A percentile compares a stretch with the other conserved stretches of the same genome.
phyloP scores from a whole-genome alignment of 116 monocot genomes.

The Iris pallida region DNA sequence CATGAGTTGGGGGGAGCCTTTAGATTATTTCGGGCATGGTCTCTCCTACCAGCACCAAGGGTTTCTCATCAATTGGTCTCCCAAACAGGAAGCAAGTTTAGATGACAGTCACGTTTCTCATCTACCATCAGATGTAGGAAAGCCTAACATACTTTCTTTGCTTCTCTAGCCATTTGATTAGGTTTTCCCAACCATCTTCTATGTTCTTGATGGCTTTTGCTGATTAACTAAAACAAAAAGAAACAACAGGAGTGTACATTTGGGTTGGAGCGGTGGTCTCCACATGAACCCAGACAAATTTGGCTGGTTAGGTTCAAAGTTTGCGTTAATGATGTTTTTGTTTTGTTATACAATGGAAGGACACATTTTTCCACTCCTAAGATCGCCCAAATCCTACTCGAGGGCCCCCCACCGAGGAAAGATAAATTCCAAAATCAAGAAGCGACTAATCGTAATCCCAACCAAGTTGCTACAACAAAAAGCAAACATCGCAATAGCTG shows the following conservation, averaged over 20 bases:
- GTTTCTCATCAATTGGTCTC: constrained; percentile 6
- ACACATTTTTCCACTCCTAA: constrained; percentile 15
- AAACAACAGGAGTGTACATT: constrained; percentile 17
- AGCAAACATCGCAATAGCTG: no score
- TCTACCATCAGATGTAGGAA: no score
- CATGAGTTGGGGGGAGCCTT: constrained; percentile 12
- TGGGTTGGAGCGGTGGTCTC: constrained; percentile 27
- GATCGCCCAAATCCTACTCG: constrained; percentile 22
- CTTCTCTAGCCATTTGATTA: no score
- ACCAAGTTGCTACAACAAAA: no score
- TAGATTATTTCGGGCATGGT: not conserved
- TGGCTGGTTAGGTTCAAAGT: no score
- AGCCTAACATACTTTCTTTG: no score
- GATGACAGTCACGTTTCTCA: constrained; percentile 14
- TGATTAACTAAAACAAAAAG: constrained; percentile 12
- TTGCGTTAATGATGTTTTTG: constrained; percentile 17
- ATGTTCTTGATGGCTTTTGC: constrained; percentile 7
- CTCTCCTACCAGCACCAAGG: constrained; percentile 11
- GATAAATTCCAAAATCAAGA: no score
- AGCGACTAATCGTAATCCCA: no score
- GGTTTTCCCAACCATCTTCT: constrained; percentile 3
- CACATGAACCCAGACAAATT: not conserved
- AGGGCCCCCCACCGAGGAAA: constrained; percentile 5
- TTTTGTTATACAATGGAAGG: constrained; percentile 24
- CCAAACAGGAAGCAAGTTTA: constrained; percentile 11